phyloP scores from a whole-genome alignment of 805 yeast species.

The Candida alai region DNA sequence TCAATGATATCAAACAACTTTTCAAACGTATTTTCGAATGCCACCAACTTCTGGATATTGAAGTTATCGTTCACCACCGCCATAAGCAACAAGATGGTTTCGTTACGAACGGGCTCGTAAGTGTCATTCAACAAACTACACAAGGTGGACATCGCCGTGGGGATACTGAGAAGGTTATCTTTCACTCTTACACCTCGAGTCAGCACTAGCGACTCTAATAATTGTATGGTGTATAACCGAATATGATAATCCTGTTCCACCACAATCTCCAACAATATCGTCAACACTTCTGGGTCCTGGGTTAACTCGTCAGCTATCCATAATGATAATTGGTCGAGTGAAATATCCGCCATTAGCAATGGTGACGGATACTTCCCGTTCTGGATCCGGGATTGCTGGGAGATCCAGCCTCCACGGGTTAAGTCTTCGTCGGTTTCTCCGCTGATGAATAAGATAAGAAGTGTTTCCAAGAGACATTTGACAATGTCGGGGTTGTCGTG shows the following conservation, averaged over 20 bases:
- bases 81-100: slow-evolving; percentile 78
- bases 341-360: slow-evolving; percentile 48
- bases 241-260: slow-evolving; percentile 68
- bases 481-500: slow-evolving; percentile 65
- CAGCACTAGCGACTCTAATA: slow-evolving; percentile 77
- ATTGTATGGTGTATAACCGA: slow-evolving; percentile 75
- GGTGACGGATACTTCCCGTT: slow-evolving; percentile 83
- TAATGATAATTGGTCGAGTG: slow-evolving; percentile 79
- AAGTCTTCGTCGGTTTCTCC: slow-evolving; percentile 59
- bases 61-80: slow-evolving; percentile 76
- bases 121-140: slow-evolving; percentile 48
- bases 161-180: slow-evolving; percentile 66
- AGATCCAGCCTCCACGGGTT: slow-evolving; percentile 61
- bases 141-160: slow-evolving; percentile 74
- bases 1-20: slow-evolving; percentile 72
- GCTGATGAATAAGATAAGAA: slow-evolving; percentile 74
- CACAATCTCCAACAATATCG: slow-evolving; percentile 38
- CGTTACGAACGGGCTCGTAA: slow-evolving; percentile 84
- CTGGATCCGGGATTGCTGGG: slow-evolving; percentile 67
- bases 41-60: slow-evolving; percentile 88
- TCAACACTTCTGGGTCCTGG: slow-evolving; percentile 39
- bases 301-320: slow-evolving; percentile 96
- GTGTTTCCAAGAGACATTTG: slow-evolving; percentile 80
- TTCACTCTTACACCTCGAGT: slow-evolving; percentile 73
- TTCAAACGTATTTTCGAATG: slow-evolving; percentile 91